Evolutionary conservation across 2,329 filamentous ascomycete genomes (phyloP).

Genomic region (Colletotrichum limetticola): DNA sequence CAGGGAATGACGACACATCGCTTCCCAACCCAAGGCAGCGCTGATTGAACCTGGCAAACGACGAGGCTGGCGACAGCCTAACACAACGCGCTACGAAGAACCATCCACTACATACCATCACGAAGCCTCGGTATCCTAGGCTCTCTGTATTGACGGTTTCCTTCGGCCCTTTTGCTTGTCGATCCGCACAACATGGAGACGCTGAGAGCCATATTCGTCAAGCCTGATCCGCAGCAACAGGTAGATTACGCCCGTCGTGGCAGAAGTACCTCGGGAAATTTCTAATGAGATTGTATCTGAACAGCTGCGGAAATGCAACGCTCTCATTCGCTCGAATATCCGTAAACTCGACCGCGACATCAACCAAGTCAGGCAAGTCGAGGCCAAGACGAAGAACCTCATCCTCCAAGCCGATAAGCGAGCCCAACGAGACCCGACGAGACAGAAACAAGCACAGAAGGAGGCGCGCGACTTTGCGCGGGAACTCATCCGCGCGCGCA

Average conservation of each 20-base stretch:
- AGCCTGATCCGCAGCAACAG: slow-evolving; percentile 93
- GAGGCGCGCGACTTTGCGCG: slow-evolving; percentile 90
- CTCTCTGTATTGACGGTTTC: slow-evolving; percentile 1
- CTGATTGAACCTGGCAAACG: slow-evolving; percentile 24
- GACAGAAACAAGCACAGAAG: slow-evolving; percentile 79
- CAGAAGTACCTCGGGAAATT: background rate
- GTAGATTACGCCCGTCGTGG: slow-evolving; percentile 58
- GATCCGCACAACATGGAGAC: slow-evolving; percentile 76
- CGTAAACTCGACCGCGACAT: slow-evolving; percentile 97
- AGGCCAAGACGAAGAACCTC: slow-evolving; percentile 84
- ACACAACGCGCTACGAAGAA: slow-evolving; percentile 16
- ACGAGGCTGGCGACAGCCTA: slow-evolving; percentile 29
- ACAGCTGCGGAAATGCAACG: slow-evolving; percentile 95
- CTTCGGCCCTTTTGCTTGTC: slow-evolving; percentile 7
- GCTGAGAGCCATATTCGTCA: slow-evolving; percentile 86
- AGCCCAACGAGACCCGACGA: slow-evolving; percentile 81
- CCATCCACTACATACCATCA: background rate
- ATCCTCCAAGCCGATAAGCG: slow-evolving; percentile 87
- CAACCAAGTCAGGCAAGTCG: slow-evolving; percentile 77
- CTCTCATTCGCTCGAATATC: slow-evolving; percentile 87
- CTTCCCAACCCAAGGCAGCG: slow-evolving; percentile 26
- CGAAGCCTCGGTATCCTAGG: background rate
- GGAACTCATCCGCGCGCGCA: slow-evolving; percentile 86
- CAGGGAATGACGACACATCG: slow-evolving; percentile 33
- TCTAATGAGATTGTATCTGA: background rate